Conservation (phyloP, 306 rosid genomes). For the Vigna reflexopilosa region DNA sequence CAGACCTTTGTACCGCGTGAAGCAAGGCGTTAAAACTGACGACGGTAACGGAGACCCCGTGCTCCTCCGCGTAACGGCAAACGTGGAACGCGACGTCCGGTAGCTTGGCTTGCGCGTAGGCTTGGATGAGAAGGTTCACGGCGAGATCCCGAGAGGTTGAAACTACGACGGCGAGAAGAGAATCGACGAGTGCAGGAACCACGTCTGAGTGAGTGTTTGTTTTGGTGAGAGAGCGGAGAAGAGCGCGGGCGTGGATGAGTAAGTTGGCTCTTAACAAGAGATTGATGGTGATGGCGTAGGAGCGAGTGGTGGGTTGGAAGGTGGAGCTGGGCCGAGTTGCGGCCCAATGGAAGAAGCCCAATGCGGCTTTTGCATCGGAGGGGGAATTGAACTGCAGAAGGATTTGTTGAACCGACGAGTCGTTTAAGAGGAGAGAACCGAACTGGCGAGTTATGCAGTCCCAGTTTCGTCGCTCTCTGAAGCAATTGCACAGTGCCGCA, state of each 20-base stretch:
- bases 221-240: constrained; percentile 58
- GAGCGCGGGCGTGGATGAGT: constrained; percentile 68
- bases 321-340: constrained; percentile 43
- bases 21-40: constrained; percentile 68
- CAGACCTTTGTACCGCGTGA: constrained; percentile 64
- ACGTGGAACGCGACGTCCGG: constrained; percentile 56
- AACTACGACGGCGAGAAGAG: constrained; percentile 42
- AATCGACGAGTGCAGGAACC: constrained; percentile 52
- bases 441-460: constrained; percentile 55
- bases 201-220: constrained; percentile 8
- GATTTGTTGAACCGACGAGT: constrained; percentile 53
- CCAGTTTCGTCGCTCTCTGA: constrained; percentile 68
- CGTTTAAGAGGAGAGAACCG: constrained; percentile 46
- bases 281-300: constrained; percentile 65
- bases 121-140: constrained; percentile 71
- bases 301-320: constrained; percentile 57
- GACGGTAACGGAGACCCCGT: constrained; percentile 59
- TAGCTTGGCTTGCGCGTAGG: constrained; percentile 66
- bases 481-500: constrained; percentile 51
- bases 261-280: constrained; percentile 60
- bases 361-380: constrained; percentile 68
- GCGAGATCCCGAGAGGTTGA: constrained; percentile 37
- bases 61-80: constrained; percentile 57
- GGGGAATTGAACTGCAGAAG: constrained; percentile 63
- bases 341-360: constrained; percentile 86